Conservation (phyloP, 2,329 filamentous ascomycete species). For the Aspergillus sp. region DNA sequence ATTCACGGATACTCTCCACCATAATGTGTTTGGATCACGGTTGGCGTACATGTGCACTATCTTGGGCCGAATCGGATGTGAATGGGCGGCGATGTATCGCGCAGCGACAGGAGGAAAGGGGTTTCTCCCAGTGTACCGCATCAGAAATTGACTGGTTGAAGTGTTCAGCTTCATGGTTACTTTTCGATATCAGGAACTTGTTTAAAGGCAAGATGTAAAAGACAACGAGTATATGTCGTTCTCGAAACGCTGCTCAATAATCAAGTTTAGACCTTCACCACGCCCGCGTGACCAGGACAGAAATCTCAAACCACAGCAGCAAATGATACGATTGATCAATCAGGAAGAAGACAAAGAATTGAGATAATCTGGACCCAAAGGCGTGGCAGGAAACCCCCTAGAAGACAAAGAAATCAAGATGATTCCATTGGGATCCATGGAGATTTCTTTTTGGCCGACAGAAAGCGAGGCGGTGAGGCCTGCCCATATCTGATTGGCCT, state of each 20-base stretch:
- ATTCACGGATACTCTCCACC: conserved; percentile 41
- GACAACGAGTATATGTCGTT: too few relatives aligned
- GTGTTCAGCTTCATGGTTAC: conserved; percentile 13
- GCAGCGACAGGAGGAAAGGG: conserved; percentile 21
- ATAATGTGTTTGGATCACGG: conserved; percentile 40
- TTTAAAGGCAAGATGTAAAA: too few relatives aligned
- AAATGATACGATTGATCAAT: neutral
- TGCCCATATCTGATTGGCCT: conserved; percentile 4
- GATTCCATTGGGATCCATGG: neutral
- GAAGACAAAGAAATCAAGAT: too few relatives aligned
- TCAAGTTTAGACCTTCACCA: too few relatives aligned
- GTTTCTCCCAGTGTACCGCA: conserved; percentile 20
- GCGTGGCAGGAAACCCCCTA: too few relatives aligned
- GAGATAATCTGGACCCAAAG: neutral
- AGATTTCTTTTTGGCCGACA: conserved; percentile 6
- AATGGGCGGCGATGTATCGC: conserved; percentile 22
- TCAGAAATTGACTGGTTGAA: conserved; percentile 13
- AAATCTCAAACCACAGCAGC: too few relatives aligned
- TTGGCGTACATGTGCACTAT: conserved; percentile 30
- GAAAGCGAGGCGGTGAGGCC: conserved; percentile 10
- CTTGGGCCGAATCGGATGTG: conserved; percentile 34
- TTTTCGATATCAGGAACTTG: too few relatives aligned
- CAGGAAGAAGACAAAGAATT: neutral
- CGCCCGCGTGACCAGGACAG: too few relatives aligned
- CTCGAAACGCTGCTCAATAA: too few relatives aligned